These are phyloP conservation scores for Trypanosoma theileri DNA, from an alignment of 208 protist species.

Conservation along the genomic window DNA sequence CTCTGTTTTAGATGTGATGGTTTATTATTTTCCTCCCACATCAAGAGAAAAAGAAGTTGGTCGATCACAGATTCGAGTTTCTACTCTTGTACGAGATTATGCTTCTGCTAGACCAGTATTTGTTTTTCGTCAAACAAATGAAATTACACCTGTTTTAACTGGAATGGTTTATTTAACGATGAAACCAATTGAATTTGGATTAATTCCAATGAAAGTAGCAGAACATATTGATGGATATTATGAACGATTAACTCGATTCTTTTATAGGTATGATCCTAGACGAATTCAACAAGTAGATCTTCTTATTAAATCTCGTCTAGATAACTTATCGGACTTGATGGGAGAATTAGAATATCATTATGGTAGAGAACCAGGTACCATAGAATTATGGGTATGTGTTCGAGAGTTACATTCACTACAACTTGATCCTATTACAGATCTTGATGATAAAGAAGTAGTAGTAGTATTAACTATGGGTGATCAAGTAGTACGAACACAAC, in stretches of 20 bases:
- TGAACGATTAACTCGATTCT: slow-evolving; percentile 70
- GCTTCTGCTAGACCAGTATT: slow-evolving; percentile 65
- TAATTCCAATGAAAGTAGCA: slow-evolving; percentile 33
- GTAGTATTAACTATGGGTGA: slow-evolving; percentile 73
- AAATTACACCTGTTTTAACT: slow-evolving; percentile 33
- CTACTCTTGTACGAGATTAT: slow-evolving; percentile 43
- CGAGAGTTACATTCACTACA: slow-evolving; percentile 47
- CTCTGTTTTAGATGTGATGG: slow-evolving; percentile 58
- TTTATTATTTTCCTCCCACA: slow-evolving; percentile 31
- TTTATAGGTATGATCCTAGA: slow-evolving; percentile 71
- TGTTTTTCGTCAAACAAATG: slow-evolving; percentile 44
- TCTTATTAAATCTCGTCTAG: slow-evolving; percentile 45
- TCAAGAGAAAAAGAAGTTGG: slow-evolving; percentile 63
- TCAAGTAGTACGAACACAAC: slow-evolving; percentile 39
- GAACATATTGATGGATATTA: slow-evolving; percentile 62
- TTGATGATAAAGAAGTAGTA: slow-evolving; percentile 48
- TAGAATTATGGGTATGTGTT: slow-evolving; percentile 51
- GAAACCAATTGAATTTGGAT: slow-evolving; percentile 57
- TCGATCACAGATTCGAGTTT: slow-evolving; percentile 47
- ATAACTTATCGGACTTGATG: slow-evolving; percentile 64
- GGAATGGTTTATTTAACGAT: slow-evolving; percentile 66
- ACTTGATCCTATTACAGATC: slow-evolving; percentile 36
- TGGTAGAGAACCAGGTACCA: slow-evolving; percentile 73
- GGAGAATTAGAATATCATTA: slow-evolving; percentile 66
- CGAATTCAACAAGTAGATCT: slow-evolving; percentile 59